Percentiles rank a stretch among this genome's conserved stretches.
These are phyloP conservation scores for Chrysosporium keratinophilum DNA, from an alignment of 2,329 filamentous ascomycete genomes.

Conservation along the genomic window DNA sequence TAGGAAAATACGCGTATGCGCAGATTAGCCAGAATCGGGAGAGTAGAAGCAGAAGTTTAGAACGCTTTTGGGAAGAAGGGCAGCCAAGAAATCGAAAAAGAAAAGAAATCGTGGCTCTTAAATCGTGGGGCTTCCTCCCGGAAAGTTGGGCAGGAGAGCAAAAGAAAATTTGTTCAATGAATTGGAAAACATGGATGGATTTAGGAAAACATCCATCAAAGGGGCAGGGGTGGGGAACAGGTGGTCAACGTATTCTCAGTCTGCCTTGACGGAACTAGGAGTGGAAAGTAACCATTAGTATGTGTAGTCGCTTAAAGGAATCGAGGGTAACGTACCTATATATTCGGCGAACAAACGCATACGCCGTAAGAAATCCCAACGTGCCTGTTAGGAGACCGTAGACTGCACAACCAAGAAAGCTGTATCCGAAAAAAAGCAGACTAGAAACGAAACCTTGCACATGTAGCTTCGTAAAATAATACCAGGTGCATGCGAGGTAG, in stretches of 20 bases:
- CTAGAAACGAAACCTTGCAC: slow-evolving; percentile 70
- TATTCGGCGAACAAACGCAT: slow-evolving; percentile 72
- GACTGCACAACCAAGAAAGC: slow-evolving; percentile 66
- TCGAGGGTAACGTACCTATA: slow-evolving; percentile 52
- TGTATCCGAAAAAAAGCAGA: slow-evolving; percentile 77
- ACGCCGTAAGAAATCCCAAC: slow-evolving; percentile 72
- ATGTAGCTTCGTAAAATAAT: slow-evolving; percentile 69
- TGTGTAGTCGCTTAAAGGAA: not conserved
- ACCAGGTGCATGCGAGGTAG: slow-evolving; percentile 73
- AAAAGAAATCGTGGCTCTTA: not conserved
- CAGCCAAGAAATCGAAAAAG: not conserved
- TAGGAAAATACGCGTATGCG: too few relatives aligned
- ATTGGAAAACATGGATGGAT: not conserved
- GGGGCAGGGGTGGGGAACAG: not conserved
- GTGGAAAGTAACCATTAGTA: not conserved
- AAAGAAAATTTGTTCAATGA: too few relatives aligned
- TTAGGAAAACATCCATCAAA: not conserved
- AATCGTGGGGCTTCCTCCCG: not conserved
- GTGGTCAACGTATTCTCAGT: slow-evolving; percentile 1
- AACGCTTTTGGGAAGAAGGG: not conserved
- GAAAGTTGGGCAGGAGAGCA: too few relatives aligned
- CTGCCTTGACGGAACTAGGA: slow-evolving; percentile 17
- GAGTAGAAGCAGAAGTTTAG: not conserved
- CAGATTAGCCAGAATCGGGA: not conserved
- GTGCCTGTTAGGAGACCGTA: slow-evolving; percentile 76